Base-by-base conservation (phyloP, 352 stramenopile genomes). In the Globisporangium radiosum region DNA sequence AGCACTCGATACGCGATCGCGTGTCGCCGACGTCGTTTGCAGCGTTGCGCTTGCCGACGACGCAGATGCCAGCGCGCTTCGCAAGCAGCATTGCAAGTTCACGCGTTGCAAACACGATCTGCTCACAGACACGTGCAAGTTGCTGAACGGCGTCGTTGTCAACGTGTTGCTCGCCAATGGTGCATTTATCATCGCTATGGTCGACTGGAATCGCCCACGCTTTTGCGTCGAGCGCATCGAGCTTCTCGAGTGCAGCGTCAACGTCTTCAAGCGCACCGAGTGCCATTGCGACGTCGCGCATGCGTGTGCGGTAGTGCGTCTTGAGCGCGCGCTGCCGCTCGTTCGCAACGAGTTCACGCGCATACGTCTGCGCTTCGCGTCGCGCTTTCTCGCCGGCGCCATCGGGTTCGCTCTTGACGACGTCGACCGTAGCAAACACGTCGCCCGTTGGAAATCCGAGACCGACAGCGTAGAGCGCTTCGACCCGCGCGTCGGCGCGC, bases 401-500 rank as follows among this genome's bases (percentile, higher is more conserved):
- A 14, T 90, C 79, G 0, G 80, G 70, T 38, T 91, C 83, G 47
- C 78, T 78, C 64, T 91, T 90, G 59, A 90, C 57, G 47, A 93
- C 80, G 3, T 88, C 74, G 13, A 85, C 69, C 15, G 68, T 59
- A 14, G 74, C 57, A 48, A 76, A 93, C 47, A 72, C 62, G 2
- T 68, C 65, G 1, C 70, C 69, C 11, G 64, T 33, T 11, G 77
- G 74, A 55, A 87, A 92, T 1, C 81, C 81, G 8, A 89, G 57
- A 2, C 71, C 71, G 1, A 42, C 42, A 6, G 44, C 68, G 60
- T 90, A 92, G 15, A 92, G 52, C 49, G 66, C 71, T 9, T 63
- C 61, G 5, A 75, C 56, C 38, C 69, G 72, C 2, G 64, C 62
- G 43, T 92, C 81, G 0, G 59, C 61, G 5, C 70, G 70, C 5